Percentiles rank a stretch among this genome's conserved stretches.
Evolutionary conservation across 75 land plant species (phyloP).

Genomic region (Picea glauca): DNA sequence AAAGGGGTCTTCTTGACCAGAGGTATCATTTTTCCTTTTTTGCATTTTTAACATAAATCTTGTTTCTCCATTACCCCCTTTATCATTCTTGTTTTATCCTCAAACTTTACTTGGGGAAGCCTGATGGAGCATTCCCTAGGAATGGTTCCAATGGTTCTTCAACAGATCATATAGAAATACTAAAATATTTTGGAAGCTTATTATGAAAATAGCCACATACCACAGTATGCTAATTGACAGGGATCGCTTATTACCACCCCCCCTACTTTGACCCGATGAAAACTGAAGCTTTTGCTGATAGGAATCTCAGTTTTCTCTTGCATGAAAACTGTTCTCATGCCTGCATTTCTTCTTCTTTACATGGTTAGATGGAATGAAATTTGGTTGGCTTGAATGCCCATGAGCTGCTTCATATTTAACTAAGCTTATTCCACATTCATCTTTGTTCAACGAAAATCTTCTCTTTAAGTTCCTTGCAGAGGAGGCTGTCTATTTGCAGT

Average conservation of each 20-base stretch:
- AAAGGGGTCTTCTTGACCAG: too few relatives aligned
- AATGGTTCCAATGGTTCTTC: not conserved
- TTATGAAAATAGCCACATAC: not conserved
- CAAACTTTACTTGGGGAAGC: too few relatives aligned
- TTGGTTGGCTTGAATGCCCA: not conserved
- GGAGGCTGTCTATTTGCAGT: not conserved
- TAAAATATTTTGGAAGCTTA: not conserved
- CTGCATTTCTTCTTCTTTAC: not conserved
- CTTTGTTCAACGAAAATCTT: not conserved
- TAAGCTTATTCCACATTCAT: not conserved
- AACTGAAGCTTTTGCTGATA: too few relatives aligned
- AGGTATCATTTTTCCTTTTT: too few relatives aligned
- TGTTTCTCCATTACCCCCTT: too few relatives aligned
- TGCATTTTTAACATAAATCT: too few relatives aligned
- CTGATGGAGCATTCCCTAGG: not conserved
- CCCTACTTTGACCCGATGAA: too few relatives aligned
- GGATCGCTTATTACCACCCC: too few relatives aligned
- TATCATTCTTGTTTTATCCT: too few relatives aligned
- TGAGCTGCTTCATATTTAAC: not conserved
- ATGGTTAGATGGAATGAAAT: not conserved
- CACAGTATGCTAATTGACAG: not conserved
- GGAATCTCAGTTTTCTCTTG: not conserved
- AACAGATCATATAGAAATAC: not conserved
- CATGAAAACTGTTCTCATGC: not conserved
- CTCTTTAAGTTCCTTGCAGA: not conserved